Conservation (phyloP, 2,329 filamentous ascomycete species). For the Sodiomyces alkalinus region DNA sequence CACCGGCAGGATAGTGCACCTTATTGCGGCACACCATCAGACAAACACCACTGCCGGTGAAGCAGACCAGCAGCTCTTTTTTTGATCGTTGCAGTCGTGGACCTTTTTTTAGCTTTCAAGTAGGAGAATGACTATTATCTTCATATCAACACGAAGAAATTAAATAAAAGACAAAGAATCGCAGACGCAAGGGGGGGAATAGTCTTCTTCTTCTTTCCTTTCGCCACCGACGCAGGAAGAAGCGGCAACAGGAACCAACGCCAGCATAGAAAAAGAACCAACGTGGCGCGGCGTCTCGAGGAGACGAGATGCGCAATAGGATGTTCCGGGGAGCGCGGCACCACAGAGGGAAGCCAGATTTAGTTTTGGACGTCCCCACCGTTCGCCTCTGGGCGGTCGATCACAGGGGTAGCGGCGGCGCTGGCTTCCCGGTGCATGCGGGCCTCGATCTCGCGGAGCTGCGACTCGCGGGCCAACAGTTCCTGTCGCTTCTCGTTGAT, state of each 20-base stretch:
- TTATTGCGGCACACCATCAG: background rate
- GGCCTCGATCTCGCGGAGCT: slow-evolving; percentile 96
- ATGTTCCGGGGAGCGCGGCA: slow-evolving; percentile 2
- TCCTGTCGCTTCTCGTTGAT: slow-evolving; percentile 99
- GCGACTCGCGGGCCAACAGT: slow-evolving; percentile 89
- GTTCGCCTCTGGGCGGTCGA: slow-evolving; percentile 31
- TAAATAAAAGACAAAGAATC: slow-evolving; percentile 20
- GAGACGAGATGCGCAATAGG: slow-evolving; percentile 16
- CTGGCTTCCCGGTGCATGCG: slow-evolving; percentile 83
- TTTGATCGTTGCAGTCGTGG: slow-evolving; percentile 7
- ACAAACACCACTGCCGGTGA: background rate
- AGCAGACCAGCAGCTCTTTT: background rate
- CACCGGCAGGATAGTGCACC: too few relatives aligned
- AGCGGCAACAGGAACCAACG: slow-evolving; percentile 30
- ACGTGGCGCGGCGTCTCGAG: slow-evolving; percentile 23
- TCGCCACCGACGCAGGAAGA: slow-evolving; percentile 25
- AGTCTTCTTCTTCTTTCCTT: slow-evolving; percentile 16
- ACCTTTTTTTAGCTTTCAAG: too few relatives aligned
- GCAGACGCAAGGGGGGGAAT: slow-evolving; percentile 25
- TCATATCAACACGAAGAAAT: slow-evolving; percentile 19
- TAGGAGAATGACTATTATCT: slow-evolving; percentile 12
- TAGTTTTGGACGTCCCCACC: too few relatives aligned
- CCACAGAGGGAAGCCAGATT: too few relatives aligned
- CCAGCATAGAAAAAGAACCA: slow-evolving; percentile 30
- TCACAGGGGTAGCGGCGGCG: slow-evolving; percentile 25